A percentile compares a stretch with the other conserved stretches of the same genome.
phyloP scores from a whole-genome alignment of 306 rosid genomes.

The Cicer pinnatifidum region DNA sequence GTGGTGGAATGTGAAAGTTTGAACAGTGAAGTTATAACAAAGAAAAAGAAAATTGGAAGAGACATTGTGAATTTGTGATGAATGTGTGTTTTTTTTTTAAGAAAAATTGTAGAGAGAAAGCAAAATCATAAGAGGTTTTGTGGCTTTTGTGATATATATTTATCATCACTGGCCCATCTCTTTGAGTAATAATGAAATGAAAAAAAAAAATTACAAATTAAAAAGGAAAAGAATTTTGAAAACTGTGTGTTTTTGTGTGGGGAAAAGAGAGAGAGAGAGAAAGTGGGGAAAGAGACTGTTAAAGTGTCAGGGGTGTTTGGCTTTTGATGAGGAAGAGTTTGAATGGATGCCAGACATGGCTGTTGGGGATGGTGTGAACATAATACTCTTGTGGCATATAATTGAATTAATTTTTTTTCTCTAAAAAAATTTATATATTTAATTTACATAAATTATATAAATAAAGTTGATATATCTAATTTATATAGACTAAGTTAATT shows the following conservation, averaged over 20 bases:
- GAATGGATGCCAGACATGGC: constrained; percentile 70
- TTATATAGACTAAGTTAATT: no score
- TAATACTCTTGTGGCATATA: constrained; percentile 21
- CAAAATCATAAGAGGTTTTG: constrained; percentile 41
- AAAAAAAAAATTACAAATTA: constrained; percentile 34
- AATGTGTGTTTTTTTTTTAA: constrained; percentile 21
- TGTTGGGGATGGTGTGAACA: constrained; percentile 53
- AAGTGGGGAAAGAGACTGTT: constrained; percentile 53
- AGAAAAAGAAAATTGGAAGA: constrained; percentile 52
- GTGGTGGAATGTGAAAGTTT: constrained; percentile 62
- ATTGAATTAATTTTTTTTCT: no score
- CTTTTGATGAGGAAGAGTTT: constrained; percentile 60
- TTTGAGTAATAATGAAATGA: constrained; percentile 46
- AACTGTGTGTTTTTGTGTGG: constrained; percentile 52
- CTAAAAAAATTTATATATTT: no score
- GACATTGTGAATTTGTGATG: constrained; percentile 63
- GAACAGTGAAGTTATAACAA: constrained; percentile 50
- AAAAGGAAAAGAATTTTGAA: constrained; percentile 52
- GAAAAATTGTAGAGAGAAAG: constrained; percentile 40
- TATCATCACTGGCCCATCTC: constrained; percentile 31
- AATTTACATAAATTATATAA: no score
- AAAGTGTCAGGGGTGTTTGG: constrained; percentile 66
- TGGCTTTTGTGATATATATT: constrained; percentile 33
- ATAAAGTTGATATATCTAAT: no score
- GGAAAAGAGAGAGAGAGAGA: constrained; percentile 39